Evolutionary conservation across 2,329 filamentous ascomycete species (phyloP), one percentile per base, ranked within the genome.

Genomic region (Chaetomium sp.): DNA sequence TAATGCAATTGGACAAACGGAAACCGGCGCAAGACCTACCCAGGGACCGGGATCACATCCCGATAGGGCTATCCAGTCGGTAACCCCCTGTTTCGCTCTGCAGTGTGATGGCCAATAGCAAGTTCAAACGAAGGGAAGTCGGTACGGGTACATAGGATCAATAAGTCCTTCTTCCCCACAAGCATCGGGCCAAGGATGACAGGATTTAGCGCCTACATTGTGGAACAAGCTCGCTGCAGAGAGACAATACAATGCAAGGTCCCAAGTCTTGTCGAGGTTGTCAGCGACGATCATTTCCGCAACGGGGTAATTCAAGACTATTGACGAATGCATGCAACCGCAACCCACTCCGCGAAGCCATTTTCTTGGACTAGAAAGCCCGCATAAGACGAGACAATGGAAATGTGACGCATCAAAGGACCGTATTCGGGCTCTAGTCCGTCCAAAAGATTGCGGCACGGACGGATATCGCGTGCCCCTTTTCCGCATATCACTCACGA

Each of bases 1-100:
- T 47, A 47, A 47, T 47, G 45, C 45, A 47, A 47, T 47, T 47
- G 23, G 45, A 47, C 38, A n/a, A 45, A 45, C 38, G 38, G 38
- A 5, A 45, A 19, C 1, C 19, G 23, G n/a, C 6, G 45, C 45
- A 8, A 8, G 45, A 47, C 23, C 45, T n/a, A 23, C 45, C 45
- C 45, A 47, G n/a, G n/a, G 19, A 21, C 45, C 45, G 45, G 45
- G 45, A 23, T 23, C 4, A 47, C 45, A 47, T 47, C 45, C 45
- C 10, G 21, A 47, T 23, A 47, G n/a, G n/a, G 45, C 45, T 12
- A 47, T 9, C 45, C n/a, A 12, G 7, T 47, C n/a, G 45, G 9
- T 7, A 47, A 5, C n/a, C 19, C 45, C 45, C 9, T 9, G 45
- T 8, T 9, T 9, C 45, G 5, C 1, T 10, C n/a, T 19, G 9